A percentile compares a stretch with the other conserved stretches of the same genome.
These are phyloP conservation scores for Yamadazyma laniorum DNA, from an alignment of 805 yeast genomes.

Conservation along the genomic window DNA sequence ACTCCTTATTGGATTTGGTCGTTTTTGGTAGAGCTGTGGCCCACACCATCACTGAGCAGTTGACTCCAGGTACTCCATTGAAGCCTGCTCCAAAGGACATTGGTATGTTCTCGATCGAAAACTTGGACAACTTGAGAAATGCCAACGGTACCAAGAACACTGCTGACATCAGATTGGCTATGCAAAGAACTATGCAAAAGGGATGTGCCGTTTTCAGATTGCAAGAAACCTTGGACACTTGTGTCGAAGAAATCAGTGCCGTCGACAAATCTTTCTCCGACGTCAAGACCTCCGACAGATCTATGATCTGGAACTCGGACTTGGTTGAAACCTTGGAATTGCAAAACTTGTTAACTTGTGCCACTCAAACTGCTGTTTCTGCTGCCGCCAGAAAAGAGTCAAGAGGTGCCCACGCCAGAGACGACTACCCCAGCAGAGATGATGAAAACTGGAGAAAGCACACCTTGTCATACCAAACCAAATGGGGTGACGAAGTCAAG, in stretches of 20 bases:
- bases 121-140: constrained; percentile 83
- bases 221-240: constrained; percentile 86
- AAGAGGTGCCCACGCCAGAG: constrained; percentile 99
- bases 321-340: constrained; percentile 93
- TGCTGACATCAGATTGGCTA: constrained; percentile 82
- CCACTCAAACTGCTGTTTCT: constrained; percentile 89
- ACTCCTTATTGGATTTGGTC: constrained; percentile 92
- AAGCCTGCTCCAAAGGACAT: constrained; percentile 79
- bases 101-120: constrained; percentile 86
- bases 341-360: constrained; percentile 95
- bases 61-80: constrained; percentile 87
- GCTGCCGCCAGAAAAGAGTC: constrained; percentile 97
- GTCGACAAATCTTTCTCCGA: constrained; percentile 74
- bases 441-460: constrained; percentile 98
- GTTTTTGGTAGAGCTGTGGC: constrained; percentile 99
- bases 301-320: constrained; percentile 99
- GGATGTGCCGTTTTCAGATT: constrained; percentile 97
- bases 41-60: constrained; percentile 79
- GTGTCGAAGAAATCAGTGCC: constrained; percentile 73
- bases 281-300: constrained; percentile 88
- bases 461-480: constrained; percentile 85
- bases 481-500: constrained; percentile 65
- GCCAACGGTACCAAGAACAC: constrained; percentile 82
- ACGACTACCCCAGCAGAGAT: constrained; percentile 94
- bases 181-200: constrained; percentile 96